phyloP scores from a whole-genome alignment of 2,329 filamentous ascomycete species.

The Colletotrichum sp. region DNA sequence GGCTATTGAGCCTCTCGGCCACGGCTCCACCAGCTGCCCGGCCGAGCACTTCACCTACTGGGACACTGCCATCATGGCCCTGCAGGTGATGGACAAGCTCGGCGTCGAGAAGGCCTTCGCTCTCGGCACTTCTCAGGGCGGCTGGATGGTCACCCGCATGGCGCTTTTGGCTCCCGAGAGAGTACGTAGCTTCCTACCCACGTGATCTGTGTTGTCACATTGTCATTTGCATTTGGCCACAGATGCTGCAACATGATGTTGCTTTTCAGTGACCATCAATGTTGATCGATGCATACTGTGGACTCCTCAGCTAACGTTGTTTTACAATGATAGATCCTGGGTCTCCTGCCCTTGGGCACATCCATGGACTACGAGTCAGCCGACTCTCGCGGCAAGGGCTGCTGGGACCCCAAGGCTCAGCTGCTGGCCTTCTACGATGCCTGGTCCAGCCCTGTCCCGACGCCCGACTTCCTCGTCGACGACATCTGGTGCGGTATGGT shows the following conservation, averaged over 20 bases:
- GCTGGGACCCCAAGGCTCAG: constrained; percentile 52
- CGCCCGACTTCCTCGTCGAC: constrained; percentile 52
- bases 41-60: constrained; percentile 59
- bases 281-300: neutral
- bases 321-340: constrained; percentile 42
- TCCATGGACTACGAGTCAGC: constrained; percentile 59
- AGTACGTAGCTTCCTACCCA: constrained; percentile 33
- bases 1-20: constrained; percentile 58
- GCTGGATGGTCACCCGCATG: constrained; percentile 56
- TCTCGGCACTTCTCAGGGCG: constrained; percentile 57
- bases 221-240: neutral
- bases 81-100: constrained; percentile 60
- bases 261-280: neutral
- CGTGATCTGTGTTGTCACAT: neutral
- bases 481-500: constrained; percentile 52
- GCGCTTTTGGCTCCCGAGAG: constrained; percentile 54
- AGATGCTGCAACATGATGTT: neutral
- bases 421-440: constrained; percentile 46
- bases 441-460: constrained; percentile 43
- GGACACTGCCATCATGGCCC: constrained; percentile 58
- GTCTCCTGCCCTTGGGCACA: constrained; percentile 53
- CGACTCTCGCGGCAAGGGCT: constrained; percentile 48
- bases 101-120: constrained; percentile 52
- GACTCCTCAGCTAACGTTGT: neutral
- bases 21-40: constrained; percentile 49